phyloP scores from a whole-genome alignment of 345 rosid species.

The Aurinia saxatilis region DNA sequence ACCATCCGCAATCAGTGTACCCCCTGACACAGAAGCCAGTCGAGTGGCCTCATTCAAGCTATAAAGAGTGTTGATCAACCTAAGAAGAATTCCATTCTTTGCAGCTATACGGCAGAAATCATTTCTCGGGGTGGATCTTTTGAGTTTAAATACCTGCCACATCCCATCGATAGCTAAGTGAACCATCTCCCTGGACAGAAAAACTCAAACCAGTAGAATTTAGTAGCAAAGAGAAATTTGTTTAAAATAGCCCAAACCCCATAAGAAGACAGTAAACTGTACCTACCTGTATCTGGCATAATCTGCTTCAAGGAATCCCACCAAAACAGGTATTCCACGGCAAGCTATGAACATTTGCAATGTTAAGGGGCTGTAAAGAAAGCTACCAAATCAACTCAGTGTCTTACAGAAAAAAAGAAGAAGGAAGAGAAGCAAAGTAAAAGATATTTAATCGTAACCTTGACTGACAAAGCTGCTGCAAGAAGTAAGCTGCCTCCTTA shows the following conservation, averaged over 20 bases:
- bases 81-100: conserved; percentile 72
- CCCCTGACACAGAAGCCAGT: conserved; percentile 61
- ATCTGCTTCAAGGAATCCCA: conserved; percentile 92
- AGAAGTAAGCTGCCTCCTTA: conserved; percentile 88
- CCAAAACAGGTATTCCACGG: conserved; percentile 90
- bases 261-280: background rate
- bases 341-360: conserved; percentile 98
- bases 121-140: conserved; percentile 82
- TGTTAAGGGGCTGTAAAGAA: conserved; percentile 72
- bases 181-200: conserved; percentile 89
- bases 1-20: conserved; percentile 53
- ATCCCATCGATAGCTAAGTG: conserved; percentile 98
- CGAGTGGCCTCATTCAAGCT: conserved; percentile 96
- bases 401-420: background rate
- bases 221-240: background rate
- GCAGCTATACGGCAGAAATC: conserved; percentile 97
- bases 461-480: conserved; percentile 95
- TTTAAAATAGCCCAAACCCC: background rate
- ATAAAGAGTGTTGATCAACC: conserved; percentile 90
- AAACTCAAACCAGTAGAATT: conserved; percentile 26
- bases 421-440: background rate
- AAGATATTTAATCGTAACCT: conserved; percentile 39
- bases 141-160: conserved; percentile 99
- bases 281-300: conserved; percentile 86
- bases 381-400: conserved; percentile 25